phyloP scores from a whole-genome alignment of 2,329 filamentous ascomycete species.

The Botrytis medusae region DNA sequence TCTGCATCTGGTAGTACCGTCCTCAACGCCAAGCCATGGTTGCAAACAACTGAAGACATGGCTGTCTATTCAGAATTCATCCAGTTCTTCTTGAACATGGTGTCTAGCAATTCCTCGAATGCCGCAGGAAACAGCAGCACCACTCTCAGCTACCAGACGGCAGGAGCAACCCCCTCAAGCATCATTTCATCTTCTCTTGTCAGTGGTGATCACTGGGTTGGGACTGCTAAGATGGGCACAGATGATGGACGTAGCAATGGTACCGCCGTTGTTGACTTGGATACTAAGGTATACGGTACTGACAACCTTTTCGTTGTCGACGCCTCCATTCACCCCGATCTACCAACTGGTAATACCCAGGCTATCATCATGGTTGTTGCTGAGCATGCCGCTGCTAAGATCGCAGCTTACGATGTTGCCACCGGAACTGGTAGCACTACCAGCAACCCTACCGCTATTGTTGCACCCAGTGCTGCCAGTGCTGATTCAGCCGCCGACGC shows the following conservation, averaged over 20 bases:
- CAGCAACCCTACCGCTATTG: background rate
- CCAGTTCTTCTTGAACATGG: background rate
- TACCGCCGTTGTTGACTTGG: background rate
- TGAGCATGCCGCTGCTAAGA: background rate
- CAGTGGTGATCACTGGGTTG: conserved; percentile 1
- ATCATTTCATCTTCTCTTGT: background rate
- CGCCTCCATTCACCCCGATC: background rate
- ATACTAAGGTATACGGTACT: background rate
- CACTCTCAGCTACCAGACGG: background rate
- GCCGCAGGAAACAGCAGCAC: background rate
- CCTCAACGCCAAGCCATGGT: background rate
- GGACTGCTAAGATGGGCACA: background rate
- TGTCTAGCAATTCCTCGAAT: background rate
- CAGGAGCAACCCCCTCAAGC: background rate
- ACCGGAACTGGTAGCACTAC: background rate
- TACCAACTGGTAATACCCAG: background rate
- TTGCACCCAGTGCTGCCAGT: background rate
- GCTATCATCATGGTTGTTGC: background rate
- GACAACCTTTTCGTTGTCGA: background rate
- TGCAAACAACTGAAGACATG: background rate
- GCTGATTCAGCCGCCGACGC: background rate
- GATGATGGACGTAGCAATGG: background rate
- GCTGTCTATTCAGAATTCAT: background rate
- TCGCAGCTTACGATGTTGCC: background rate
- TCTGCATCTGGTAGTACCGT: background rate